phyloP scores from a whole-genome alignment of 2,329 filamentous ascomycete species.

The Fusarium sp. region DNA sequence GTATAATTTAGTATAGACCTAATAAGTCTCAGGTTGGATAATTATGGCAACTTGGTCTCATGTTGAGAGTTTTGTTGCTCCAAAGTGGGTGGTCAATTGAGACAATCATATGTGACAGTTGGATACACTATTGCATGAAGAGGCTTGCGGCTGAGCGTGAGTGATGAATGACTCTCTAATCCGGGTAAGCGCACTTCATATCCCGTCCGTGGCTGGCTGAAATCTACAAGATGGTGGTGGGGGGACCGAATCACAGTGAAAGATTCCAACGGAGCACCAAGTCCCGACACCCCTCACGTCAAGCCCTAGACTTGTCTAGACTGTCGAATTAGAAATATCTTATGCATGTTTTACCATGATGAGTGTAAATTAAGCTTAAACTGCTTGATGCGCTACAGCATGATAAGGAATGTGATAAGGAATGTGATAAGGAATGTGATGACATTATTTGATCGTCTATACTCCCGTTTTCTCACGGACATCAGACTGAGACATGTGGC shows the following conservation, averaged over 20 bases:
- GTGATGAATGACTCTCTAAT: too few species aligned
- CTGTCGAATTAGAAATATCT: accelerated
- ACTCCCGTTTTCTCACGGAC: background rate
- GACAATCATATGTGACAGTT: background rate
- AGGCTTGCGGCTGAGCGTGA: background rate
- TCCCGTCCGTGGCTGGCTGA: background rate
- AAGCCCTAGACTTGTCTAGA: background rate
- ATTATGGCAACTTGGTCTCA: background rate
- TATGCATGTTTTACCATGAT: background rate
- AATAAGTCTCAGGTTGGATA: accelerated
- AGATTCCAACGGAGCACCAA: too few species aligned
- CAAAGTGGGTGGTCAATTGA: background rate
- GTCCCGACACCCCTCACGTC: background rate
- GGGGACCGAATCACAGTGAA: background rate
- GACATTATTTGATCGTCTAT: too few species aligned
- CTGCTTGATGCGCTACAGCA: background rate
- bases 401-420: background rate
- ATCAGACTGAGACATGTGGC: background rate
- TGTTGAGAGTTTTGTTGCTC: background rate
- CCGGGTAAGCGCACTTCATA: accelerated
- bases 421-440: background rate
- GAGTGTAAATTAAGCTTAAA: background rate
- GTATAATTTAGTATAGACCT: background rate
- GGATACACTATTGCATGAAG: background rate
- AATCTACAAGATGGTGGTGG: background rate